phyloP scores from a whole-genome alignment of 345 rosid genomes.

The Abelmoschus esculentus region DNA sequence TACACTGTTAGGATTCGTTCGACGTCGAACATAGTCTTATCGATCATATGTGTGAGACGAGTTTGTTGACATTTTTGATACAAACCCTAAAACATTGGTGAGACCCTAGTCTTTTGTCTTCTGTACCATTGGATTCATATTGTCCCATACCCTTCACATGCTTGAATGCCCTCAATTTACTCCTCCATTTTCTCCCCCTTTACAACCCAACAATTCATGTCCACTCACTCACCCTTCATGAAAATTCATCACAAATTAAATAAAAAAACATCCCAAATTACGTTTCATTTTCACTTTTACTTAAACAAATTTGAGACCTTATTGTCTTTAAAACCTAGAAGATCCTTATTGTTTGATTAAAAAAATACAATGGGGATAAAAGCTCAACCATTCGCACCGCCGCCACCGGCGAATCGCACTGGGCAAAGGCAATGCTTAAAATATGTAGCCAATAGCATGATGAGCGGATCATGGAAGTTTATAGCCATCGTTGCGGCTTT shows the following conservation, averaged over 20 bases:
- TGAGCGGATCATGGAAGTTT: constrained; percentile 31
- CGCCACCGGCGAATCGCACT: background rate
- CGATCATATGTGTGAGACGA: no score
- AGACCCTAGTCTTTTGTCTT: no score
- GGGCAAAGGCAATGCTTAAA: background rate
- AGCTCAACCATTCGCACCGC: background rate
- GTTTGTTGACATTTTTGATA: no score
- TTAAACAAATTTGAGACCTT: background rate
- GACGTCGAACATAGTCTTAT: no score
- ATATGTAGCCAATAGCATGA: background rate
- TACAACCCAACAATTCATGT: background rate
- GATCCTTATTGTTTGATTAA: no score
- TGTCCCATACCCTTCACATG: background rate
- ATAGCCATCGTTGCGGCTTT: constrained; percentile 32
- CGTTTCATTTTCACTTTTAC: background rate
- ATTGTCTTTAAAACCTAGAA: no score
- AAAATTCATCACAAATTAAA: background rate
- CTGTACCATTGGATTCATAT: no score
- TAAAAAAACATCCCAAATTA: background rate
- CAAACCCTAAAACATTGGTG: no score
- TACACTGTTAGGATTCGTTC: no score
- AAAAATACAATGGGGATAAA: background rate
- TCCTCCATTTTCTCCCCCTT: constrained; percentile 10
- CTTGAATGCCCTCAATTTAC: constrained; percentile 4
- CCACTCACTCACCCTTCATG: background rate